Evolutionary conservation across 768 basidiomycete species (phyloP), one percentile per base, ranked within the genome.

Genomic region (Leccinum boreale): DNA sequence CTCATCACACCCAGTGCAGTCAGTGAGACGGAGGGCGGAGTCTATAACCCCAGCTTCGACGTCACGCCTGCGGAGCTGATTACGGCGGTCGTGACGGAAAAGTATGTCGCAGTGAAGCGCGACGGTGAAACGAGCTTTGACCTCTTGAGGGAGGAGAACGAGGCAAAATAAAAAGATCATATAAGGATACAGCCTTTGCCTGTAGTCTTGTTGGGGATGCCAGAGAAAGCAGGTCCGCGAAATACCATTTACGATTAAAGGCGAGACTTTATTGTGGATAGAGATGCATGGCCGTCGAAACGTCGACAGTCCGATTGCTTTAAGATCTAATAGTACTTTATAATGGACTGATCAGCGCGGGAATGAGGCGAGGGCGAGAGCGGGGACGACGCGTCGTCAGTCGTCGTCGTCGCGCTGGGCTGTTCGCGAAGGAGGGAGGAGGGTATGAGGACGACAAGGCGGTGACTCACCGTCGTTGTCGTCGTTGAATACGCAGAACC

Each of bases 1-100:
- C 85, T 93, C 81, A 84, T 94, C 60, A 94, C 94, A 0, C 93
- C 94, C 0, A 70, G 75, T 21, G 79, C 77, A 14, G 68, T 87
- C 28, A 78, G 51, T 42, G 67, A 67, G 45, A 39, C 57, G 0
- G 48, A 61, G 21, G 67, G 62, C 2, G 69, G 58, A 3, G 75
- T 92, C 42, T 96, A 94, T 72, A 98, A 97, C 72, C 94, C 96
- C 1, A 92, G 91, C 61, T 98, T 98, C 73, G 96, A 98, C 69
- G 94, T 98, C 15, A 98, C 96, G 0, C 94, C 95, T 1, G 92
- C 94, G 3, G 88, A 90, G 58, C 77, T 98, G 45, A 97, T 98
- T 61, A 90, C 87, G n/a, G 92, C 90, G 29, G 90, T 98, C 52
- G 94, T 95, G 12, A 98, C 94, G 3, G 96, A 98, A 76, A 93